Evolutionary conservation across 1,139 yeast genomes (phyloP), one percentile per base, ranked within the genome.

Genomic region (Hansenula lynferdii): DNA sequence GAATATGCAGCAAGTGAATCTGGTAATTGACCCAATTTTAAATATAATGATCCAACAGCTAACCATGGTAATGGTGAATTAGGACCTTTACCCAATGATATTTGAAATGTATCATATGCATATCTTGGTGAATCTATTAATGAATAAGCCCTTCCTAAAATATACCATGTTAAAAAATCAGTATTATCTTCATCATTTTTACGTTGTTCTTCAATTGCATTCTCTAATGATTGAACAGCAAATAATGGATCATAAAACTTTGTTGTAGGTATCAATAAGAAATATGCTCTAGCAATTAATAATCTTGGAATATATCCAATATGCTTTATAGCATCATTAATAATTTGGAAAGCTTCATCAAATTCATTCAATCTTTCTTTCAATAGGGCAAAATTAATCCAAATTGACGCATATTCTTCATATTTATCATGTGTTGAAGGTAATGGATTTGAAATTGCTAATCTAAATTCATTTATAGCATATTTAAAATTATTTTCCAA

Each of bases 1-100:
- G 82, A 73, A 53, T 77, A 80, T 3, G 85, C 85, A 8, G 82
- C 79, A 37, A 80, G 60, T 0, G 86, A 80, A 51, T 80, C 86
- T 5, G 80, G 74, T 21, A 80, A 57, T 56, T 80, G 86, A 38
- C 74, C 73, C 49, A 78, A 62, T 45, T 71, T 72, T 42, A 80
- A 58, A 51, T 80, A 80, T 36, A 80, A 60, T 21, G 75, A 69
- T 1, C 85, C 87, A 19, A 80, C 78, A 0, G 82, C 78, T 29
- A 80, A 58, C 87, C 86, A 80, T 8, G 82, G 74, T 38, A 77
- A 62, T 15, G 85, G 77, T 12, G 73, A 69, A 26, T 65, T 63
- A 16, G 79, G 71, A 0, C 80, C 77, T 34, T 77, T 63, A 43
- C 73, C 66, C 38, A 80, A 59, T 3, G 85, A 80, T 29, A 69